Conservation (phyloP, 2,329 filamentous ascomycete species). For the Colletotrichum higginsianum region DNA sequence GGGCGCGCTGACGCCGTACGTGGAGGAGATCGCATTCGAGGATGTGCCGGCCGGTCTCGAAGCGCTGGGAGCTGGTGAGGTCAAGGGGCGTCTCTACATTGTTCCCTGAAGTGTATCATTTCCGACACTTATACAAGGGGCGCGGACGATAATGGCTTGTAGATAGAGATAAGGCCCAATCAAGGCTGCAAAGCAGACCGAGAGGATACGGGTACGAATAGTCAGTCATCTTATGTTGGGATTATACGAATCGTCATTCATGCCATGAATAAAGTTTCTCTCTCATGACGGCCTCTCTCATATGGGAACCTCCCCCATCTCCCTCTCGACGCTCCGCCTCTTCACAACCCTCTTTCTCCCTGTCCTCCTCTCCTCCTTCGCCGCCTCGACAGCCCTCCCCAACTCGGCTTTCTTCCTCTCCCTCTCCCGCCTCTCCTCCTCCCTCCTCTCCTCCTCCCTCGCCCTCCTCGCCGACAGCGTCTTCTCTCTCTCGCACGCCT, state of each 20-base stretch:
- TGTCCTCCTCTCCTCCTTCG: slow-evolving; percentile 9
- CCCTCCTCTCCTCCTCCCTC: neutral
- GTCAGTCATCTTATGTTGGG: neutral
- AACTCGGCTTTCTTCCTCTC: neutral
- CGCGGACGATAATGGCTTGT: no score
- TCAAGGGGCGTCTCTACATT: slow-evolving; percentile 9
- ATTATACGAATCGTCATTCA: neutral
- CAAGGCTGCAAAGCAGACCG: neutral
- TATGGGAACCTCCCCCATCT: neutral
- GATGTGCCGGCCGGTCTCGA: neutral
- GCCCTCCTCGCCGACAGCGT: slow-evolving; percentile 5
- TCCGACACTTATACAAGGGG: rapidly evolving
- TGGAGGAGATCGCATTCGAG: slow-evolving; percentile 6
- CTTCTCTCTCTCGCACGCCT: neutral
- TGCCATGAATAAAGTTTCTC: neutral
- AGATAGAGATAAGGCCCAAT: no score
- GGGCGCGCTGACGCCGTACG: neutral
- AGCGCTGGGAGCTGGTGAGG: neutral
- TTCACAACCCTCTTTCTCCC: neutral
- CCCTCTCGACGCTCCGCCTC: neutral
- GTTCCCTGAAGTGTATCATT: neutral
- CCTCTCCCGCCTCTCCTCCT: slow-evolving; percentile 1
- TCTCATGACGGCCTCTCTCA: neutral
- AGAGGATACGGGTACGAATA: no score
- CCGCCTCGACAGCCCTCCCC: slow-evolving; percentile 4